phyloP scores from a whole-genome alignment of 208 protist species.

The Leishmania amazonensis region DNA sequence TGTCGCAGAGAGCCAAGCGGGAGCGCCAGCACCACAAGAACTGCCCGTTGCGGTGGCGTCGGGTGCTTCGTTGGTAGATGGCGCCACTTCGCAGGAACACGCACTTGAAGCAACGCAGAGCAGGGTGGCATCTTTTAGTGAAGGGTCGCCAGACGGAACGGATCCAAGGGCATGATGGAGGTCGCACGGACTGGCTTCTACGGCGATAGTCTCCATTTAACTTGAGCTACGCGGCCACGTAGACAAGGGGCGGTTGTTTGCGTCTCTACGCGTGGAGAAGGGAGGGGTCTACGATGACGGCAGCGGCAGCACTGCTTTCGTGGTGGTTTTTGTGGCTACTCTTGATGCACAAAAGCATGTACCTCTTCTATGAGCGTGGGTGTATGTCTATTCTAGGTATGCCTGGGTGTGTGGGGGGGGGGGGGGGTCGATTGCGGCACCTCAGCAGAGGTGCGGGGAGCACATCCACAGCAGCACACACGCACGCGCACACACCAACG shows the following conservation, averaged over 20 bases:
- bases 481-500: not conserved
- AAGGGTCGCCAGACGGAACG: constrained; percentile 5
- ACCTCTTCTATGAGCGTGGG: not conserved
- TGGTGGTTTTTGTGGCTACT: not conserved
- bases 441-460: not conserved
- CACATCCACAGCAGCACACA: not conserved
- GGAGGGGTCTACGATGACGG: not conserved
- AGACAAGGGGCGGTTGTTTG: not conserved
- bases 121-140: not conserved
- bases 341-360: not conserved
- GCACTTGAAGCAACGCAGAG: not conserved
- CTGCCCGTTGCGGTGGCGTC: not conserved
- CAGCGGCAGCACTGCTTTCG: not conserved
- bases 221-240: not conserved
- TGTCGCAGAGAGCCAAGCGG: constrained; percentile 27
- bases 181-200: constrained; percentile 12
- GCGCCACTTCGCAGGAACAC: constrained; percentile 8
- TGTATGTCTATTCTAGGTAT: not conserved
- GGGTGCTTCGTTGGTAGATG: not conserved
- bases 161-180: not conserved
- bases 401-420: not conserved
- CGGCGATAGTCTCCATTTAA: constrained; percentile 13
- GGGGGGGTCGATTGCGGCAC: no score
- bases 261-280: not conserved
- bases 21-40: not conserved